Evolutionary conservation across 768 basidiomycete species (phyloP).

Genomic region (Calvatia gigantea): DNA sequence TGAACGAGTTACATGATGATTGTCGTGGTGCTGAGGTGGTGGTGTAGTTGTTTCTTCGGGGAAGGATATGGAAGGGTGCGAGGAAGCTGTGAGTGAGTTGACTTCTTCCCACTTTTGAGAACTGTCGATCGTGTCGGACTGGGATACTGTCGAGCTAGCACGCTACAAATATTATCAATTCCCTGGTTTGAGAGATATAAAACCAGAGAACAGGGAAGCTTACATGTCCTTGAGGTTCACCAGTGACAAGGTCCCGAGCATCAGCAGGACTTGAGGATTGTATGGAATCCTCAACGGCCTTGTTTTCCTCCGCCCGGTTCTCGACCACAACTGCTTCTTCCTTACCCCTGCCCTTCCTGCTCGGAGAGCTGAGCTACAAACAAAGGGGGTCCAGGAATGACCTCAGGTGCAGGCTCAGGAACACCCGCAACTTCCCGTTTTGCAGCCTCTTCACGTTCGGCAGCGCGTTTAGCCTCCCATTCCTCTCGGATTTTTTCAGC

Average conservation of each 20-base stretch:
- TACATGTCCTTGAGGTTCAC: conserved; percentile 6
- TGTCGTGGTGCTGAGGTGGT: conserved; percentile 30
- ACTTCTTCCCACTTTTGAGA: conserved; percentile 77
- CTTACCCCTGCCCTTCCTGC: background rate
- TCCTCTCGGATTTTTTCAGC: conserved; percentile 69
- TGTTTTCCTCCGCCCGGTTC: background rate
- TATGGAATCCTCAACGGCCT: background rate
- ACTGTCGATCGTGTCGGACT: conserved; percentile 36
- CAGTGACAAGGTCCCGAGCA: conserved; percentile 20
- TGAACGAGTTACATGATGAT: background rate
- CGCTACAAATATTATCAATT: background rate
- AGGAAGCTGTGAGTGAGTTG: conserved; percentile 53
- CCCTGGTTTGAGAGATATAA: background rate
- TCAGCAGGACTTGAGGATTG: conserved; percentile 35
- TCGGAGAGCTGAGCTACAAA: background rate
- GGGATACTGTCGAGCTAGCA: conserved; percentile 23
- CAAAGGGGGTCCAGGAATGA: background rate
- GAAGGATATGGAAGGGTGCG: conserved; percentile 79
- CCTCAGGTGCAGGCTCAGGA: background rate
- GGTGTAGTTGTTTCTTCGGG: conserved; percentile 59
- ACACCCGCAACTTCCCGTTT: conserved; percentile 21
- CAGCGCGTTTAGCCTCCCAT: conserved; percentile 65
- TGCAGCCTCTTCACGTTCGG: conserved; percentile 32
- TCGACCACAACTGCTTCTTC: background rate
- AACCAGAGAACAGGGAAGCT: background rate